Conservation (phyloP, 768 basidiomycete genomes). For the Crucibulum laeve region DNA sequence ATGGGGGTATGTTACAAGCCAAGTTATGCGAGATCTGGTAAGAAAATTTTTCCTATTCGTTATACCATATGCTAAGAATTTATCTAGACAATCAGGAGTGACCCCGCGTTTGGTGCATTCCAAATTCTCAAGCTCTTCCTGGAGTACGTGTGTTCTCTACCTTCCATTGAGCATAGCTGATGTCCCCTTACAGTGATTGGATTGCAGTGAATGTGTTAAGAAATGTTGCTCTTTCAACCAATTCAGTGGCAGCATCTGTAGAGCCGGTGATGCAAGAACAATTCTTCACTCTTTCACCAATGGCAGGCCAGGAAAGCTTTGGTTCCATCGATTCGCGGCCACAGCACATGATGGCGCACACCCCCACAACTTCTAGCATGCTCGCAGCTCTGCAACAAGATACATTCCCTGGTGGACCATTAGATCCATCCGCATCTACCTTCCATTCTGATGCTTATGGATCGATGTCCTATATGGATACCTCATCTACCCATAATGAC, state of each 20-base stretch:
- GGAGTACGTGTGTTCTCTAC: conserved; percentile 52
- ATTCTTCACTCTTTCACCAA: conserved; percentile 83
- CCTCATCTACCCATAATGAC: conserved; percentile 61
- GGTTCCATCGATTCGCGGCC: conserved; percentile 60
- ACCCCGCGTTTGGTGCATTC: conserved; percentile 90
- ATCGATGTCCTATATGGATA: conserved; percentile 74
- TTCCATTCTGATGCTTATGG: conserved; percentile 71
- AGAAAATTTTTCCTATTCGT: conserved; percentile 20
- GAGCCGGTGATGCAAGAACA: conserved; percentile 91
- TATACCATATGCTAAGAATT: conserved; percentile 3
- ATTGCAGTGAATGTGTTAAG: conserved; percentile 86
- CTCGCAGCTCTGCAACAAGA: conserved; percentile 82
- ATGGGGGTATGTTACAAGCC: conserved; percentile 91
- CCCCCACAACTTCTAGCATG: conserved; percentile 89
- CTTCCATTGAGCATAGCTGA: conserved; percentile 12
- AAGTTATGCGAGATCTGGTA: conserved; percentile 89
- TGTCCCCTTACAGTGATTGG: conserved; percentile 62
- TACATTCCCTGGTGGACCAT: conserved; percentile 56
- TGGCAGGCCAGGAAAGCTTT: conserved; percentile 83
- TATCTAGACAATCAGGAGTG: conserved; percentile 80
- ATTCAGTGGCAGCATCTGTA: conserved; percentile 88
- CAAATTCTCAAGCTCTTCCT: conserved; percentile 89
- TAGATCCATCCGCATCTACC: conserved; percentile 58
- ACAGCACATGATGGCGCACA: conserved; percentile 64
- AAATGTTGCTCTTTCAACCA: conserved; percentile 83